Base-by-base conservation (phyloP, 2,329 filamentous ascomycete species). In the Botrytis porri region DNA sequence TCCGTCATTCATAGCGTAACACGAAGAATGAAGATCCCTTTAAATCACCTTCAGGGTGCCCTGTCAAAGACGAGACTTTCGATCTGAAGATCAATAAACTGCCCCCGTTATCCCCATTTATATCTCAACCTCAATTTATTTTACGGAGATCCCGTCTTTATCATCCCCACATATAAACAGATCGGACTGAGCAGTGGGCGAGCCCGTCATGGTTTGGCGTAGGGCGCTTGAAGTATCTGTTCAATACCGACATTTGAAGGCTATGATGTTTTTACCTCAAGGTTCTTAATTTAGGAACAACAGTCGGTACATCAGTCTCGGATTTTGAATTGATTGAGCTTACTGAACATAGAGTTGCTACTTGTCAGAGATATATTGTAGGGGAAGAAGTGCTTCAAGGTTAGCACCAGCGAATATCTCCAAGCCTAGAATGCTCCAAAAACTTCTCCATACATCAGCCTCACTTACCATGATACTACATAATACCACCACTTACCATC, bases 41-140 rank as follows among this genome's bases (percentile, higher is more conserved):
- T n/a, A 54, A 66, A 59, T 32, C 35, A n/a, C 37, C 35, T 32
- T 69, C 64, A 66, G 45, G 43, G 35, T 32, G 66, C 66, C 66
- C 35, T 69, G 54, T 25, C 37, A 54, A 35, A 60, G 32, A 41
- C 69, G 69, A 71, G 59, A 64, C 60, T 71, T 25, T n/a, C 41
- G 39, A 71, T 65, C 69, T 54, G 69, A 57, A 71, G 69, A 64
- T 65, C 69, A 41, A 64, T 65, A 65, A 51, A 63, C 25, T 39
- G 25, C 43, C 61, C 69, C 41, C 63, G 63, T 66, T 51, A 37
- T 37, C 22, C 48, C 48, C 65, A 57, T 37, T 54, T 39, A 69
- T 41, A 69, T 69, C 45, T 57, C 48, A 57, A 59, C 65, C n/a
- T 69, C 65, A 69, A 66, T 71, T 59, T 60, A 59, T 51, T 37